Evolutionary conservation across 2,329 filamentous ascomycete species (phyloP).

Genomic region (Colletotrichum limetticola): DNA sequence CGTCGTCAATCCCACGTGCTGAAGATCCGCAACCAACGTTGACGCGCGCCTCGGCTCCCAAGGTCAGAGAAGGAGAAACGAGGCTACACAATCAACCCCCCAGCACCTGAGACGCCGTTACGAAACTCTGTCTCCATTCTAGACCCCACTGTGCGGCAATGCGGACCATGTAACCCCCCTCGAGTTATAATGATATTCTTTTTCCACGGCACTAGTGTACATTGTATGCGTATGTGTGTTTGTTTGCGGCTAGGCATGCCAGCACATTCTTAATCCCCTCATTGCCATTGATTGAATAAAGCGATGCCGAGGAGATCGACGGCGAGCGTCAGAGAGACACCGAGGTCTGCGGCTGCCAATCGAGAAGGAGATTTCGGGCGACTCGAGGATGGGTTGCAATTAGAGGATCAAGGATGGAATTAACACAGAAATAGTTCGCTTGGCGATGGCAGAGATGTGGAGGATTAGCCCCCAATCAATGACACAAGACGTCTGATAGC

Average conservation of each 20-base stretch:
- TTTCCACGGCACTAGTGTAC: background rate
- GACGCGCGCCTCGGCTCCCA: slow-evolving; percentile 15
- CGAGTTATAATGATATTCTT: background rate
- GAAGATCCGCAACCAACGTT: background rate
- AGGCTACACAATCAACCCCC: background rate
- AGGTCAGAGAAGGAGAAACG: background rate
- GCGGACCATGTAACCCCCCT: background rate
- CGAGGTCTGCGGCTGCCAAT: background rate
- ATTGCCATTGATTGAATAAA: background rate
- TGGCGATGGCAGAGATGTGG: background rate
- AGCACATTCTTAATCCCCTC: background rate
- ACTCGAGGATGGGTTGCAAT: background rate
- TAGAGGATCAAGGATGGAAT: background rate
- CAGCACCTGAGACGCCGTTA: slow-evolving; percentile 19
- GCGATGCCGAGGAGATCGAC: background rate
- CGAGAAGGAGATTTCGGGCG: background rate
- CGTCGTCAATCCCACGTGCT: slow-evolving; percentile 11
- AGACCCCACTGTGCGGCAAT: slow-evolving; percentile 5
- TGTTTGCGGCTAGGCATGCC: background rate
- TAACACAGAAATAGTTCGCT: background rate
- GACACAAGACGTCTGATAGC: background rate
- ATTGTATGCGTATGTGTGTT: too few relatives aligned
- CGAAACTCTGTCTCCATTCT: slow-evolving; percentile 9
- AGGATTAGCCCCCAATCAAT: background rate
- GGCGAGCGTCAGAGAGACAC: background rate